Conservation (phyloP, 2,329 filamentous ascomycete species). For the Helminthosporium solani region DNA sequence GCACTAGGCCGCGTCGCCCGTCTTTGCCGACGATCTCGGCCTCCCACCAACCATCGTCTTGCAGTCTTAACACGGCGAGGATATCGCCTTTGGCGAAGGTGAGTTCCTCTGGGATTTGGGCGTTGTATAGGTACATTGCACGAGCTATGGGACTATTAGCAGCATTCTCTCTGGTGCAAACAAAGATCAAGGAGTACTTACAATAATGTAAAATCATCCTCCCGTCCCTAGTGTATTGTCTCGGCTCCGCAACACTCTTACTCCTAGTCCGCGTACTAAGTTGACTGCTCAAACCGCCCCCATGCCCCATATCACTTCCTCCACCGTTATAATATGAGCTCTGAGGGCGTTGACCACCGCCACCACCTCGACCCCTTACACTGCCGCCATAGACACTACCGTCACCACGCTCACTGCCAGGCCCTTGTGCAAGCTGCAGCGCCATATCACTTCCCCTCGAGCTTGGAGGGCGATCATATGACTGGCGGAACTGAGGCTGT, state of each 20-base stretch:
- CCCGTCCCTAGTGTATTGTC: constrained; percentile 82
- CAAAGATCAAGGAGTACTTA: constrained; percentile 55
- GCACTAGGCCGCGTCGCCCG: constrained; percentile 59
- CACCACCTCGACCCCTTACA: constrained; percentile 36
- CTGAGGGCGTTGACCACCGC: constrained; percentile 38
- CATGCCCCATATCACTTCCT: constrained; percentile 24
- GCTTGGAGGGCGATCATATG: constrained; percentile 53
- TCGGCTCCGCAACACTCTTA: constrained; percentile 84
- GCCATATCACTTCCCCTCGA: constrained; percentile 47
- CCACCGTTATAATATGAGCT: constrained; percentile 47
- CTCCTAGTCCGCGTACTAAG: constrained; percentile 58
- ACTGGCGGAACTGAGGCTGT: constrained; percentile 52
- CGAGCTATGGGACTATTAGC: constrained; percentile 61
- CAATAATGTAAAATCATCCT: constrained; percentile 89
- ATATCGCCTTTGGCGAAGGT: constrained; percentile 91
- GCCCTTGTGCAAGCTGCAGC: constrained; percentile 45
- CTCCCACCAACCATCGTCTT: constrained; percentile 99
- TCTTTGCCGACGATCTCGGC: constrained; percentile 77
- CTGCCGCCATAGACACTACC: constrained; percentile 45
- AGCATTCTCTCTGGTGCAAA: neutral
- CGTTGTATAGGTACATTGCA: constrained; percentile 90
- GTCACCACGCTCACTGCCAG: constrained; percentile 39
- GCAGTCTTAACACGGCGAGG: constrained; percentile 81
- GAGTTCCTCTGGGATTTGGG: constrained; percentile 92
- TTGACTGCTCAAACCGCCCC: constrained; percentile 28